Evolutionary conservation across 208 protist species (phyloP).

Genomic region (Trypanosoma lewisi): DNA sequence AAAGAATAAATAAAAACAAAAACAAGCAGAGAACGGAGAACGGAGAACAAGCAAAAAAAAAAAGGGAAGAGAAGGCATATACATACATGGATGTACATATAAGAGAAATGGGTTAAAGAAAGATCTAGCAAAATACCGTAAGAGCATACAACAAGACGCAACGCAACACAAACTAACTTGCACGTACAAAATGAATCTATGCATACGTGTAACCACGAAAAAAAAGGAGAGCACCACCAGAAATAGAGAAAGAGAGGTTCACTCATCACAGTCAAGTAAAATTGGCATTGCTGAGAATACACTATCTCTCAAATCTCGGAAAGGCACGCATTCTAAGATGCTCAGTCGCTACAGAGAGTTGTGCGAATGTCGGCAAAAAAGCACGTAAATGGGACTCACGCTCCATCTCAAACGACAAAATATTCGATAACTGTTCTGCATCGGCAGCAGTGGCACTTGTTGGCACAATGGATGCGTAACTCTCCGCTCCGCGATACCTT

Average conservation of each 20-base stretch:
- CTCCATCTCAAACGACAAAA: slow-evolving; percentile 66
- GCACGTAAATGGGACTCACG: slow-evolving; percentile 48
- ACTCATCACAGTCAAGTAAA: neutral
- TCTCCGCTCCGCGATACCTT: slow-evolving; percentile 12
- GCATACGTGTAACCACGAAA: neutral
- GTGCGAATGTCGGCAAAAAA: slow-evolving; percentile 81
- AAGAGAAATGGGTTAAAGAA: too few species aligned
- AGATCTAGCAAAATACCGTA: too few species aligned
- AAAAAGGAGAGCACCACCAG: neutral
- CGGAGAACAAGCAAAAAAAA: neutral
- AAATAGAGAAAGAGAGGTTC: neutral
- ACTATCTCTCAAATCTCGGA: too few species aligned
- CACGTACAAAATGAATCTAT: too few species aligned
- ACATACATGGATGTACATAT: too few species aligned
- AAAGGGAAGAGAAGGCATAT: neutral
- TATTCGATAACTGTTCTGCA: slow-evolving; percentile 31
- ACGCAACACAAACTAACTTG: too few species aligned
- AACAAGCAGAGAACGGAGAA: neutral
- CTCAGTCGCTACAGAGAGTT: slow-evolving; percentile 73
- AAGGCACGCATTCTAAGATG: slow-evolving; percentile 26
- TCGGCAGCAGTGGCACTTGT: slow-evolving; percentile 57
- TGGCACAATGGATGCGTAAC: slow-evolving; percentile 17
- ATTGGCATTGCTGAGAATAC: too few species aligned
- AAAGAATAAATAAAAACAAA: slow-evolving; percentile 2
- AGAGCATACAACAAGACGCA: too few species aligned